Percentiles rank a stretch among this genome's conserved stretches.
Evolutionary conservation across 495 filamentous ascomycete genomes (phyloP).

Genomic region (Penicillium silybi): DNA sequence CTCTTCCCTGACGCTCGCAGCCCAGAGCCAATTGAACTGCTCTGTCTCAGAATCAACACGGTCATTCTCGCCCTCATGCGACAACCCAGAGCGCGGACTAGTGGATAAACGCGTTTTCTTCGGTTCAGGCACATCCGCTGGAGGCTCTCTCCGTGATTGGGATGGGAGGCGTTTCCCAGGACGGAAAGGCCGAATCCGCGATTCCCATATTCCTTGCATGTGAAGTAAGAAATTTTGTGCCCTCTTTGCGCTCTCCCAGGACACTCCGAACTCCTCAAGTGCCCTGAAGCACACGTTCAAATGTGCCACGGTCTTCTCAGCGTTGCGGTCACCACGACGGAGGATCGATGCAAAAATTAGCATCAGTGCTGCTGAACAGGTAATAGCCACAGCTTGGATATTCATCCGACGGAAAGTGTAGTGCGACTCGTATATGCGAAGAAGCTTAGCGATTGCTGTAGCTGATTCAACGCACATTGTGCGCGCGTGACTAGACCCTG

Average conservation of each 20-base stretch:
- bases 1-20: no score
- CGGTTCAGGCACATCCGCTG: background rate
- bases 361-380: constrained; percentile 47
- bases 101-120: background rate
- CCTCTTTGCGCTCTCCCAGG: constrained; percentile 8
- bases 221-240: constrained; percentile 8
- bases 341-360: constrained; percentile 43
- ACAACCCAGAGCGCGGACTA: no score
- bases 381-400: constrained; percentile 46
- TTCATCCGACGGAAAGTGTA: constrained; percentile 50
- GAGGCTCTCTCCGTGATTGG: background rate
- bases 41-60: background rate
- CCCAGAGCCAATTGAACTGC: background rate
- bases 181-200: background rate
- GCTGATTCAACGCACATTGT: constrained; percentile 25
- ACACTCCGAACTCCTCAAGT: constrained; percentile 27
- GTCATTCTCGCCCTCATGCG: no score
- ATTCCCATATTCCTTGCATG: constrained; percentile 7
- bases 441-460: constrained; percentile 35
- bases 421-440: constrained; percentile 43
- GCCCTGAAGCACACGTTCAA: constrained; percentile 39
- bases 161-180: background rate
- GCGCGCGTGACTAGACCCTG: constrained; percentile 19
- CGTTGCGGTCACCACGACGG: constrained; percentile 11
- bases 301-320: background rate